phyloP scores from a whole-genome alignment of 2,329 filamentous ascomycete genomes.

The Periconia macrospinosa region DNA sequence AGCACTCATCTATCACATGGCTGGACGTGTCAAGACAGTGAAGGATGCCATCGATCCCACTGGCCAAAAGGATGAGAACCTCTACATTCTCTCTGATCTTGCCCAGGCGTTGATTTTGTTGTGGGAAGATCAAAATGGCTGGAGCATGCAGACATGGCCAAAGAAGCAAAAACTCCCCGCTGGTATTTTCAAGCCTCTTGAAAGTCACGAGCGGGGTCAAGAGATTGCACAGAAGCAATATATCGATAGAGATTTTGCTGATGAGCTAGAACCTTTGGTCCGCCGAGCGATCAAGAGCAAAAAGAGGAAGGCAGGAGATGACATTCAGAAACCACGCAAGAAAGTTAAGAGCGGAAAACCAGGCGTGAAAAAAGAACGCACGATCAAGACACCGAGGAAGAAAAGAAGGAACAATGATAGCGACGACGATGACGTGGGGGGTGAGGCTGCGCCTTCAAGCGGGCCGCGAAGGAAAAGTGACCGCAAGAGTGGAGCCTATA shows the following conservation, averaged over 20 bases:
- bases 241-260: conserved; percentile 73
- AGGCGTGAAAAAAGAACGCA: conserved; percentile 32
- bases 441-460: conserved; percentile 35
- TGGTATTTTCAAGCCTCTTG: conserved; percentile 74
- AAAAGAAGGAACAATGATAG: conserved; percentile 34
- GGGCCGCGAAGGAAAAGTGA: conserved; percentile 48
- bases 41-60: conserved; percentile 72
- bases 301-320: conserved; percentile 43
- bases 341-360: conserved; percentile 38
- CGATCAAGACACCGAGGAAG: conserved; percentile 42
- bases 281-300: conserved; percentile 67
- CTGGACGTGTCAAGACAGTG: conserved; percentile 89
- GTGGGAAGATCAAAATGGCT: conserved; percentile 84
- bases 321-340: conserved; percentile 34
- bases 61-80: conserved; percentile 60
- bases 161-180: conserved; percentile 79
- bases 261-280: conserved; percentile 76
- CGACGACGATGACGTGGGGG: conserved; percentile 34
- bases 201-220: conserved; percentile 76
- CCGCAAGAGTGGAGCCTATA: conserved; percentile 38
- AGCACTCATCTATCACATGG: conserved; percentile 85
- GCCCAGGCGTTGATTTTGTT: conserved; percentile 79
- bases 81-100: conserved; percentile 88
- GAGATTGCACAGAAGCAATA: conserved; percentile 85
- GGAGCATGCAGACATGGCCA: conserved; percentile 82